Evolutionary conservation across 2,329 filamentous ascomycete species (phyloP).

Genomic region (Paecilomyces dactylethromorphus): DNA sequence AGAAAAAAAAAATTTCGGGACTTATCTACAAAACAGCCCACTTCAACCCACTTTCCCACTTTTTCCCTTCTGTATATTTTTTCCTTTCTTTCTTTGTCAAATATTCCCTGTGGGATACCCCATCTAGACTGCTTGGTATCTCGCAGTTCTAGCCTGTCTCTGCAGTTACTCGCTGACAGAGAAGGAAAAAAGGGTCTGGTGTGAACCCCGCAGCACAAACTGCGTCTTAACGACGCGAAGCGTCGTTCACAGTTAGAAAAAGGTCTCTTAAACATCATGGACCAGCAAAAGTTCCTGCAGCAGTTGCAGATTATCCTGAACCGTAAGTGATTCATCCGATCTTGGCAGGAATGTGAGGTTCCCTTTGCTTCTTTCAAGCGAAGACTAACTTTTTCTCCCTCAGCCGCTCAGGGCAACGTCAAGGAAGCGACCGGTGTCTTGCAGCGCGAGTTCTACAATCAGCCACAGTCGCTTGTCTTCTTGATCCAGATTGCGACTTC

Average conservation of each 20-base stretch:
- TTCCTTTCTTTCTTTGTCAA: conserved; percentile 1
- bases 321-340: conserved; percentile 56
- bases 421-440: conserved; percentile 85
- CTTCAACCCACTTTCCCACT: conserved; percentile 1
- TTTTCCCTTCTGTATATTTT: background rate
- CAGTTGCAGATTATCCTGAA: conserved; percentile 82
- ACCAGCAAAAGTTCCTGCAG: conserved; percentile 75
- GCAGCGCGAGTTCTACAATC: conserved; percentile 87
- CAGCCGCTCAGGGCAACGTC: conserved; percentile 82
- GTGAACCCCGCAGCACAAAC: background rate
- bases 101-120: background rate
- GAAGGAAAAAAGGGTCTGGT: background rate
- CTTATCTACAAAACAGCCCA: conserved; percentile 2
- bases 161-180: background rate
- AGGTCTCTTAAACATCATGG: conserved; percentile 49
- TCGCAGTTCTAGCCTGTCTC: background rate
- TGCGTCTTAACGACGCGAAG: background rate
- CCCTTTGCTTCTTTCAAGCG: background rate
- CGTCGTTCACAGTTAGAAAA: background rate
- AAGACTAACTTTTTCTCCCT: conserved; percentile 4
- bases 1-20: conserved; percentile 3
- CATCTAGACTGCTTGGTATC: background rate
- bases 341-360: conserved; percentile 4
- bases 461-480: conserved; percentile 74
- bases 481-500: conserved; percentile 84